Evolutionary conservation across 2,329 filamentous ascomycete genomes (phyloP).

Genomic region (Hypoxylon sp.): DNA sequence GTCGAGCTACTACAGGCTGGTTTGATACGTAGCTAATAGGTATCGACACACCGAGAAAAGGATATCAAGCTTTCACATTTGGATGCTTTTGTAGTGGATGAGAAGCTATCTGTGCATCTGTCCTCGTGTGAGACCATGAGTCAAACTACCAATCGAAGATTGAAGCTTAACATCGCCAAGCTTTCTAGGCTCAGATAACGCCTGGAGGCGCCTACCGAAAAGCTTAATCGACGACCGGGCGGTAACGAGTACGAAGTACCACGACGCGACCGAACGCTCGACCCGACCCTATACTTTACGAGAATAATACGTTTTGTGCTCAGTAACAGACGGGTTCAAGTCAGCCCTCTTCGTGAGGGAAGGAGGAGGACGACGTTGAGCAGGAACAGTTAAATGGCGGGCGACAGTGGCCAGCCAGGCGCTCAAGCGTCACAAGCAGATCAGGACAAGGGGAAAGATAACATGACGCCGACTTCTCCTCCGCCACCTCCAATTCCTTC

Average conservation of each 20-base stretch:
- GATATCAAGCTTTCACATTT: not conserved
- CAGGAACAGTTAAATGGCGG: constrained; percentile 28
- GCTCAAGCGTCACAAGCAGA: constrained; percentile 27
- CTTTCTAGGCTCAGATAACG: constrained; percentile 22
- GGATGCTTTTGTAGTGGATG: constrained; percentile 11
- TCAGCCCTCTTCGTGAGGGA: constrained; percentile 3
- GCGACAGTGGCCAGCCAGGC: constrained; percentile 24
- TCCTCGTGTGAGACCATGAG: constrained; percentile 33
- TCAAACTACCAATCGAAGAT: constrained; percentile 15
- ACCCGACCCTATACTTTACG: not conserved
- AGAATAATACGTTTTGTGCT: not conserved
- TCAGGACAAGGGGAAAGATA: constrained; percentile 42
- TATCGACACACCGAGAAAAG: constrained; percentile 7
- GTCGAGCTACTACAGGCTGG: constrained; percentile 27
- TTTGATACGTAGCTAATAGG: constrained; percentile 24
- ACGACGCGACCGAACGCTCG: not conserved
- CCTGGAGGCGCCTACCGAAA: constrained; percentile 1
- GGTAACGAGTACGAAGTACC: constrained; percentile 6
- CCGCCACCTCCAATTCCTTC: constrained; percentile 59
- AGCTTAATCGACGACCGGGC: constrained; percentile 1
- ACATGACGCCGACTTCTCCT: constrained; percentile 52
- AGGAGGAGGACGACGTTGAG: constrained; percentile 3
- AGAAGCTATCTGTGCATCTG: constrained; percentile 9
- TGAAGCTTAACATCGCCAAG: constrained; percentile 30
- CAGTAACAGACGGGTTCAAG: constrained; percentile 2